Percentiles rank a stretch among this genome's conserved stretches.
phyloP scores from a whole-genome alignment of 345 rosid species.

The Arabidopsis thaliana region DNA sequence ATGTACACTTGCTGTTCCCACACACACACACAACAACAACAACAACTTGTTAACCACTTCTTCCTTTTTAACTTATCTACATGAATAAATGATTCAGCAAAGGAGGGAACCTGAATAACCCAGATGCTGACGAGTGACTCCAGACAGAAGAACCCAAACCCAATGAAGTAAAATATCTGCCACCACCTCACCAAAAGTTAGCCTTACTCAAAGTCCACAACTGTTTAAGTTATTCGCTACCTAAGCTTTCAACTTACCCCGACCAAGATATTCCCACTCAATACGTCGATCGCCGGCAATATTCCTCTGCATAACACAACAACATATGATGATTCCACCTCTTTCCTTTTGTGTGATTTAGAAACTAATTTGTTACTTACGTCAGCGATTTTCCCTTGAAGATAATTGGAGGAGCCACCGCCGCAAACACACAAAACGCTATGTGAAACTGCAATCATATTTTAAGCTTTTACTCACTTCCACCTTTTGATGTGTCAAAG shows the following conservation, averaged over 20 bases:
- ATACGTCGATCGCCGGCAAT: slow-evolving; percentile 83
- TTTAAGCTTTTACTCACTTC: slow-evolving; percentile 31
- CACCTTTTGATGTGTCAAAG: slow-evolving; percentile 24
- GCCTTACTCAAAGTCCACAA: not conserved
- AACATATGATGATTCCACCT: slow-evolving; percentile 8
- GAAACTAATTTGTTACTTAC: slow-evolving; percentile 56
- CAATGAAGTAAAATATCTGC: slow-evolving; percentile 90
- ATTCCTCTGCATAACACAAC: slow-evolving; percentile 68
- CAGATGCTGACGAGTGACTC: slow-evolving; percentile 93
- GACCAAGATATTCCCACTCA: slow-evolving; percentile 58
- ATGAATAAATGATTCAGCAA: not conserved
- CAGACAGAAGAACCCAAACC: slow-evolving; percentile 72
- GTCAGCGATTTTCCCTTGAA: slow-evolving; percentile 94
- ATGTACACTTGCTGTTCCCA: slow-evolving; percentile 88
- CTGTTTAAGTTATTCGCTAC: not conserved
- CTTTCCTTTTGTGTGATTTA: slow-evolving; percentile 2
- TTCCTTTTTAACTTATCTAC: not conserved
- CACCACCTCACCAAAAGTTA: slow-evolving; percentile 38
- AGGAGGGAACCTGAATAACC: slow-evolving; percentile 84
- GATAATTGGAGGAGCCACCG: slow-evolving; percentile 87
- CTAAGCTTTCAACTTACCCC: slow-evolving; percentile 63
- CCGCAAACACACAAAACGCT: slow-evolving; percentile 82
- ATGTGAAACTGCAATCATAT: slow-evolving; percentile 71
- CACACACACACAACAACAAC: slow-evolving; percentile 12
- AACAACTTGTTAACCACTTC: slow-evolving; percentile 18